phyloP scores from a whole-genome alignment of 1,284 basidiomycete species.

The Microbotryomycetes sp. region DNA sequence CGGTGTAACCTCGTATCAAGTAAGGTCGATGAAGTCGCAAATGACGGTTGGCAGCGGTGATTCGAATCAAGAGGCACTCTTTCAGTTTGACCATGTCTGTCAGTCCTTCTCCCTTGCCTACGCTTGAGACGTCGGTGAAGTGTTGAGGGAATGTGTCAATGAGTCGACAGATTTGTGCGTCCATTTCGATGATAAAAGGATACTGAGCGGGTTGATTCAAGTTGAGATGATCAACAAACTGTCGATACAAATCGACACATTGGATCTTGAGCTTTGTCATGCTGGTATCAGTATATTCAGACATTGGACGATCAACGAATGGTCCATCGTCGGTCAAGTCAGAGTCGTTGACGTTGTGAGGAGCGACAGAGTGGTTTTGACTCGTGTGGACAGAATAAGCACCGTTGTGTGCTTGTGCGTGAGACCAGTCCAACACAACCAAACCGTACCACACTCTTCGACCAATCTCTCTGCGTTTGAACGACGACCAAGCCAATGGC shows the following conservation, averaged over 20 bases:
- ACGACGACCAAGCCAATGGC: slow-evolving; percentile 24
- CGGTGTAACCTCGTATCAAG: slow-evolving; percentile 35
- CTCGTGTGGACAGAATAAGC: slow-evolving; percentile 28
- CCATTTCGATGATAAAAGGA: slow-evolving; percentile 28
- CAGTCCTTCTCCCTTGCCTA: neutral
- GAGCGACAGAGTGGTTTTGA: slow-evolving; percentile 37
- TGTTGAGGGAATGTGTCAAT: slow-evolving; percentile 23
- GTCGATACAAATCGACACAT: slow-evolving; percentile 36
- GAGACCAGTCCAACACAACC: slow-evolving; percentile 2
- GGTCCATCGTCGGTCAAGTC: slow-evolving; percentile 24
- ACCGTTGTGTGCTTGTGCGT: slow-evolving; percentile 6
- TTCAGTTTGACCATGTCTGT: slow-evolving; percentile 15
- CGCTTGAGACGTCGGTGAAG: slow-evolving; percentile 9
- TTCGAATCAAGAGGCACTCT: slow-evolving; percentile 38
- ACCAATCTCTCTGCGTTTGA: slow-evolving; percentile 36
- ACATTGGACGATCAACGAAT: neutral
- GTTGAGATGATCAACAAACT: slow-evolving; percentile 31
- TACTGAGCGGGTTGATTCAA: neutral
- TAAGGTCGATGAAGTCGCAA: slow-evolving; percentile 39
- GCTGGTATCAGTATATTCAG: slow-evolving; percentile 23
- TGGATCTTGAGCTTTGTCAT: slow-evolving; percentile 34
- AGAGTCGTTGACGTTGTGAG: slow-evolving; percentile 37
- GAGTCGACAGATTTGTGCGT: slow-evolving; percentile 21
- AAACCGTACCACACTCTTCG: slow-evolving; percentile 40
- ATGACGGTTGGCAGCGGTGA: slow-evolving; percentile 39